These are phyloP conservation scores for Claviceps citrina DNA, from an alignment of 2,329 filamentous ascomycete species.

Conservation along the genomic window DNA sequence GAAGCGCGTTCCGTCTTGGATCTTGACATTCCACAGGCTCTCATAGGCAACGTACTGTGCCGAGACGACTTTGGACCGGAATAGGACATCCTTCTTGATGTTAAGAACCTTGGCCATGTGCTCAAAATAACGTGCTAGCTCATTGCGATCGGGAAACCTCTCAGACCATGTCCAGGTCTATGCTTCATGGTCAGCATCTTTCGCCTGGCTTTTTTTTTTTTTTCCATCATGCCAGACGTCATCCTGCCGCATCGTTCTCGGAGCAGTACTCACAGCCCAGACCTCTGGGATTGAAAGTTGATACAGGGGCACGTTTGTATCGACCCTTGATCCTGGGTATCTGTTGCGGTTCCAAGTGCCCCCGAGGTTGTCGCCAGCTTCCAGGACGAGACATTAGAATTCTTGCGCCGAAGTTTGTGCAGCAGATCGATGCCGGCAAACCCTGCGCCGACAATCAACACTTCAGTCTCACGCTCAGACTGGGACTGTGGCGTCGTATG, in stretches of 20 bases:
- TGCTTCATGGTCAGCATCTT: background rate
- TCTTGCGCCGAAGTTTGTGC: conserved; percentile 36
- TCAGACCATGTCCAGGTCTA: conserved; percentile 41
- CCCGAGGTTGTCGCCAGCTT: conserved; percentile 34
- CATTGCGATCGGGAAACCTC: conserved; percentile 34
- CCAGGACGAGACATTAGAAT: conserved; percentile 32
- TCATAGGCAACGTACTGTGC: conserved; percentile 33
- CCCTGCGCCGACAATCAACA: conserved; percentile 29
- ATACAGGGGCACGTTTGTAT: conserved; percentile 38
- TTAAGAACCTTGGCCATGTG: conserved; percentile 39
- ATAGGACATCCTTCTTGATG: conserved; percentile 41
- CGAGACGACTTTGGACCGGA: conserved; percentile 38
- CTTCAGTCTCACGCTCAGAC: conserved; percentile 13
- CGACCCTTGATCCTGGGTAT: conserved; percentile 39
- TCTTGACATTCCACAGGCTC: conserved; percentile 35
- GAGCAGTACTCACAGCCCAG: conserved; percentile 11
- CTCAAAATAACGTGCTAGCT: conserved; percentile 43
- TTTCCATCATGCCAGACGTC: no score
- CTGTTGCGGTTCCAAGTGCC: conserved; percentile 43
- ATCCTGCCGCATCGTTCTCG: no score
- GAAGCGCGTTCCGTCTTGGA: conserved; percentile 32
- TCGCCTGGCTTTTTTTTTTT: no score
- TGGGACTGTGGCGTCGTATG: background rate
- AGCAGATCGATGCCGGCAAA: conserved; percentile 36
- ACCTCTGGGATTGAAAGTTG: conserved; percentile 36